Evolutionary conservation across 2,329 filamentous ascomycete species (phyloP).

Genomic region (Fusarium fujikuroi): DNA sequence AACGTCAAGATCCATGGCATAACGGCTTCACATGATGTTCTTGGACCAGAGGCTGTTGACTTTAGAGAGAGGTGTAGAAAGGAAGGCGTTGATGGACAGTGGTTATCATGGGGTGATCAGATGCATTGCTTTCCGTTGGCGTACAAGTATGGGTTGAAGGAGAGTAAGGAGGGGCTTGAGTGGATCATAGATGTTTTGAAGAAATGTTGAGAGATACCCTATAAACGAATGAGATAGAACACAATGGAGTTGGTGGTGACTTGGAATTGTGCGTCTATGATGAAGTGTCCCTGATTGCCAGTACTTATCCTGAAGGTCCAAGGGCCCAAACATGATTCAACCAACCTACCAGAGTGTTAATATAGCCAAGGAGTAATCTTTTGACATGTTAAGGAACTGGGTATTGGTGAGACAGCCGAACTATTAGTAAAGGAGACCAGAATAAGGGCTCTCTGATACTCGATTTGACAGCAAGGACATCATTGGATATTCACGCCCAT

Average conservation of each 20-base stretch:
- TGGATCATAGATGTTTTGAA: slow-evolving; percentile 36
- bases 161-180: slow-evolving; percentile 50
- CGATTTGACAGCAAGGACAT: accelerated
- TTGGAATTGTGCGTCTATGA: neutral
- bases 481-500: accelerated
- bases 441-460: neutral
- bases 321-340: accelerated
- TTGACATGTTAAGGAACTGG: accelerated
- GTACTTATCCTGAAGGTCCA: too few relatives aligned
- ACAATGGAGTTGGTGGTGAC: neutral
- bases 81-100: slow-evolving; percentile 59
- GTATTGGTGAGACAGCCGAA: accelerated
- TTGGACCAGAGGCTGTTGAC: slow-evolving; percentile 61
- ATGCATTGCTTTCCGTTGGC: slow-evolving; percentile 70
- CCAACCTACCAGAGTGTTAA: accelerated
- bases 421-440: too few relatives aligned
- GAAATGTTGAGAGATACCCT: neutral
- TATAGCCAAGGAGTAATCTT: accelerated
- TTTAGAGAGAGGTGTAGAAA: slow-evolving; percentile 59
- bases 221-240: neutral
- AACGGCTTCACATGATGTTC: slow-evolving; percentile 62
- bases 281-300: accelerated
- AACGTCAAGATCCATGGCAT: slow-evolving; percentile 63
- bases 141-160: slow-evolving; percentile 58
- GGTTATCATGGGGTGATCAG: slow-evolving; percentile 68